Base-by-base conservation (phyloP, 306 rosid species). In the Macrotyloma uniflorum region DNA sequence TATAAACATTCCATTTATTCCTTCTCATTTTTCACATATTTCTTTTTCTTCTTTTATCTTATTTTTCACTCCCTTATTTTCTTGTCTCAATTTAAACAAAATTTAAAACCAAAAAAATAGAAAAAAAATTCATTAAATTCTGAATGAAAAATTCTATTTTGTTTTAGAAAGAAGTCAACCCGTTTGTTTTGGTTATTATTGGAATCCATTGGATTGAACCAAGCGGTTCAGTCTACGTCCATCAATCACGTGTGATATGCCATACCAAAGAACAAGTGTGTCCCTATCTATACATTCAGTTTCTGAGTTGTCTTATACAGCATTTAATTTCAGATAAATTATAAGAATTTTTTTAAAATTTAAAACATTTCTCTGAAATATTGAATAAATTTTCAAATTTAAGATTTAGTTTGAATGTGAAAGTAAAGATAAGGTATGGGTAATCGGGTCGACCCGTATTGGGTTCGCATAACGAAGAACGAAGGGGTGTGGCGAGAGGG, bases 401-500 rank as follows among this genome's bases (percentile, higher is more conserved):
- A n/a, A n/a, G n/a, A n/a, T n/a, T n/a, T n/a, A n/a, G n/a, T n/a
- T n/a, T n/a, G n/a, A n/a, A n/a, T n/a, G 33, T 8, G 13, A 38
- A 38, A 4, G 12, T 8, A 53, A 0, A 51, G 2, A 11, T n/a
- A 22, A 14, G 59, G 30, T 3, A 28, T 23, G 73, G 53, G 54
- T 64, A 18, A 10, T 24, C 12, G 68, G 75, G 43, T 69, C 24
- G 42, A 68, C 42, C 74, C 74, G 59, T 1, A 33, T 12, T 5
- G 51, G 79, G 79, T 72, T 77, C 36, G 67, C 5, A 71, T 66
- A 33, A 77, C 83, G 74, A 78, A 66, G 86, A 33, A 77, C 83
- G 74, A 78, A 66, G 86, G 71, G 74, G 14, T 28, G 57, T 67
- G 16, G 55, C 16, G 77, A 83, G 83, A 83, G 83, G 77, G 86